phyloP scores from a whole-genome alignment of 345 rosid genomes.

The Psidium guajava region DNA sequence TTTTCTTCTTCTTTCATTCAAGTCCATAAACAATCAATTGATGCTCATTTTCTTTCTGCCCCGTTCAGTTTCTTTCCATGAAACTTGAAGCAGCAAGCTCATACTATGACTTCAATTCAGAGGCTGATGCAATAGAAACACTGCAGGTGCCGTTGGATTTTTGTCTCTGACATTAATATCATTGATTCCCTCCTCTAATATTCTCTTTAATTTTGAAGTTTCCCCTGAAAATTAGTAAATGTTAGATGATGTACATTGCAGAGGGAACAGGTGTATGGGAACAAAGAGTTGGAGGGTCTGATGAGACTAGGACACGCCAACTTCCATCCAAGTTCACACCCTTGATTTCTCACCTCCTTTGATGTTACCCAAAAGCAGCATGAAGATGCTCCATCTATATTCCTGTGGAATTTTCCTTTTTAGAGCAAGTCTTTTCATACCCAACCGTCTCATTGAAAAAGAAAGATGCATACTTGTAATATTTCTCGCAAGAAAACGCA shows the following conservation, averaged over 20 bases:
- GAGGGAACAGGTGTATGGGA: conserved; percentile 49
- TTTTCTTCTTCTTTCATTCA: background rate
- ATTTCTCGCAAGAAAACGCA: background rate
- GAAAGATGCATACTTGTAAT: background rate
- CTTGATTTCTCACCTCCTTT: conserved; percentile 4
- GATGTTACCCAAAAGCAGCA: conserved; percentile 3
- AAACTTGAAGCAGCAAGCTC: conserved; percentile 64
- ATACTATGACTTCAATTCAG: conserved; percentile 58
- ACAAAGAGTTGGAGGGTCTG: conserved; percentile 37
- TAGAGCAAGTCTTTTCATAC: background rate
- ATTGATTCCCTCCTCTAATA: background rate
- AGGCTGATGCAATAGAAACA: conserved; percentile 44
- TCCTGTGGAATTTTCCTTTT: background rate
- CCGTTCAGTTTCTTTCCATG: conserved; percentile 65
- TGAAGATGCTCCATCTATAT: conserved; percentile 2
- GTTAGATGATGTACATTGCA: conserved; percentile 1
- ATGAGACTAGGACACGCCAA: conserved; percentile 31
- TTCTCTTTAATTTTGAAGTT: no score
- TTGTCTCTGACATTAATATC: background rate
- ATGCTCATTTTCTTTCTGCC: background rate
- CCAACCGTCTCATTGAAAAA: background rate
- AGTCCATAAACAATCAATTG: background rate
- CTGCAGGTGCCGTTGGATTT: conserved; percentile 16
- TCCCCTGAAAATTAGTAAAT: background rate
- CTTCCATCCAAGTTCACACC: conserved; percentile 26